Percentiles rank a stretch among this genome's conserved stretches.
Conservation (phyloP, 225 moss, liverwort and hornwort species). For the Marchantia paleacea region DNA sequence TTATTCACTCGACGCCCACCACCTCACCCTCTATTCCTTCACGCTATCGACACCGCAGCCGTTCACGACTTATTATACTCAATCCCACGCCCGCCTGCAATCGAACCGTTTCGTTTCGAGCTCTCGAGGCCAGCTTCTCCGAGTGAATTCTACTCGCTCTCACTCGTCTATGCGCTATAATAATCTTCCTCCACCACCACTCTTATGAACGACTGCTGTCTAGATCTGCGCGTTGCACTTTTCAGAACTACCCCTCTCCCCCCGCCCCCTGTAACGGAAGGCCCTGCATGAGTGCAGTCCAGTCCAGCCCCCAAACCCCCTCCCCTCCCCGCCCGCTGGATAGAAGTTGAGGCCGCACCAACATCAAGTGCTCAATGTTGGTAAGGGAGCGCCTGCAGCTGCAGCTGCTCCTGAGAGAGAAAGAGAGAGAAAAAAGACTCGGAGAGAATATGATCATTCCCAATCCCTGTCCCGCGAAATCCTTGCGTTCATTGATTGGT, state of each 20-base stretch:
- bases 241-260: neutral
- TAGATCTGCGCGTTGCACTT: slow-evolving; percentile 9
- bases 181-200: neutral
- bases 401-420: neutral
- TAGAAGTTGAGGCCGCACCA: neutral
- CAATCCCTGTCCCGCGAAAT: neutral
- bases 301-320: neutral
- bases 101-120: slow-evolving; percentile 5
- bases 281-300: slow-evolving; percentile 1
- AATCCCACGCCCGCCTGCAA: neutral
- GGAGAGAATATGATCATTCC: neutral
- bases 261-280: neutral
- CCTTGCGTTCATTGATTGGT: slow-evolving; percentile 10
- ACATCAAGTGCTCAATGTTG: neutral
- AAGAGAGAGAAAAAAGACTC: neutral
- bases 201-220: slow-evolving; percentile 5
- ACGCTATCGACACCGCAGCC: slow-evolving; percentile 13
- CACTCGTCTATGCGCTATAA: neutral
- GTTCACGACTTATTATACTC: slow-evolving; percentile 6
- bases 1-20: neutral
- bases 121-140: neutral
- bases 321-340: neutral
- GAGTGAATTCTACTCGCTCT: too few species aligned
- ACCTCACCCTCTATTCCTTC: neutral
- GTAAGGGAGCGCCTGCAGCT: neutral